Conservation (phyloP, 441 rosid species). For the Bruguiera hainesii region DNA sequence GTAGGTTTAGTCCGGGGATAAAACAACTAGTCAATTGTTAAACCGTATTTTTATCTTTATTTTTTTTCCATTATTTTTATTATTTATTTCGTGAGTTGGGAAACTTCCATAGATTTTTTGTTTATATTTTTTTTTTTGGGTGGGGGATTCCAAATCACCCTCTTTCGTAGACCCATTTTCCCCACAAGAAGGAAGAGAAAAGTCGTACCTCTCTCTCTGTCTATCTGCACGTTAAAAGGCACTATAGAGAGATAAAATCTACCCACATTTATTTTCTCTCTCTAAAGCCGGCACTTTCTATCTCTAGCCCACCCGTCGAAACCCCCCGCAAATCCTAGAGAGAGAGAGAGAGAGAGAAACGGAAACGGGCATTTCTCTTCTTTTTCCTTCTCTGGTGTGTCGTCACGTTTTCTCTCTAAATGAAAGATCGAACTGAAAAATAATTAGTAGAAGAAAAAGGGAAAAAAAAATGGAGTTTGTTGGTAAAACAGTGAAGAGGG, state of each 20-base stretch:
- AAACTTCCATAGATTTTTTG: neutral
- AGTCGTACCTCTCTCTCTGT: slow-evolving; percentile 9
- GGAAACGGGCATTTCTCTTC: slow-evolving; percentile 7
- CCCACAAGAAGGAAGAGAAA: neutral
- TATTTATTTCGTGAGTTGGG: neutral
- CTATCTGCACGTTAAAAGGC: slow-evolving; percentile 21
- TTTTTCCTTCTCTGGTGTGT: neutral
- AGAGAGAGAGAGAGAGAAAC: neutral
- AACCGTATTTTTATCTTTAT: no score
- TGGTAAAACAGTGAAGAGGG: slow-evolving; percentile 60
- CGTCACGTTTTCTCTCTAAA: neutral
- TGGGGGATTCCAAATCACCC: neutral
- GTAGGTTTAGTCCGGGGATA: no score
- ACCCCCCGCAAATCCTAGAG: neutral
- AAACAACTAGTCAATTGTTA: no score
- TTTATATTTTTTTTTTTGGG: no score
- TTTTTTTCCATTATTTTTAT: no score
- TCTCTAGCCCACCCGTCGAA: neutral
- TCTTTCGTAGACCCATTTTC: neutral
- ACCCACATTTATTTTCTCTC: slow-evolving; percentile 10
- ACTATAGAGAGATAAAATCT: slow-evolving; percentile 18
- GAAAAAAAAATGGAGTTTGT: slow-evolving; percentile 50
- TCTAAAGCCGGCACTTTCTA: slow-evolving; percentile 8
- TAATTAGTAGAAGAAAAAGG: neutral
- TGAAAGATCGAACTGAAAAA: slow-evolving; percentile 11